Conservation (phyloP, 768 basidiomycete genomes). For the Kwoniella shandongensis region DNA sequence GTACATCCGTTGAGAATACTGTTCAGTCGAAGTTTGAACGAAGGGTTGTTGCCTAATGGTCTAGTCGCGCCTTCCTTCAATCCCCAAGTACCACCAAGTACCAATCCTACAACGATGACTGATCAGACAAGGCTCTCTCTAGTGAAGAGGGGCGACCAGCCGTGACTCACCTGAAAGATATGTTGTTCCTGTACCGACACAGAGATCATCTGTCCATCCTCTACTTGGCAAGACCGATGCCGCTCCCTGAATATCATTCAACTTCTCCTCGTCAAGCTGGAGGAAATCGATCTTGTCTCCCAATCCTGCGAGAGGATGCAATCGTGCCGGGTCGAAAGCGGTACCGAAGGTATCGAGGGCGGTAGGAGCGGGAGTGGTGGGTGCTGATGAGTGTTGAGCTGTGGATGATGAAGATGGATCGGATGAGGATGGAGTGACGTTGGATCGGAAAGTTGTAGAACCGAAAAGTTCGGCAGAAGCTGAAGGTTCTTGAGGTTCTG, state of each 20-base stretch:
- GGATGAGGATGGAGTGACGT: conserved; percentile 25
- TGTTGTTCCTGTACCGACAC: conserved; percentile 98
- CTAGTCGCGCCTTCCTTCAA: conserved; percentile 87
- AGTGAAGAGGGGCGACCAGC: not conserved
- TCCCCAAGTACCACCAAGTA: conserved; percentile 93
- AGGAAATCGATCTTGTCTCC: conserved; percentile 96
- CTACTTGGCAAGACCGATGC: conserved; percentile 87
- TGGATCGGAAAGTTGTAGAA: conserved; percentile 41
- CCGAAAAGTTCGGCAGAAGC: conserved; percentile 47
- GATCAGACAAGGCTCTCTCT: too few species aligned
- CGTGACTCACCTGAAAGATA: conserved; percentile 85
- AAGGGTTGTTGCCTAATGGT: conserved; percentile 56
- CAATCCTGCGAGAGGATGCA: conserved; percentile 90
- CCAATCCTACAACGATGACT: conserved; percentile 82
- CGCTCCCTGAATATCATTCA: conserved; percentile 82
- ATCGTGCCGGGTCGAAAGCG: conserved; percentile 83
- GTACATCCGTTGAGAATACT: conserved; percentile 95
- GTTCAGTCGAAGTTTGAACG: conserved; percentile 79
- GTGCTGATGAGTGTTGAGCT: conserved; percentile 8
- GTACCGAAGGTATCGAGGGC: conserved; percentile 79
- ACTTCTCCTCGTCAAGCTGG: conserved; percentile 93
- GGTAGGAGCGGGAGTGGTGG: conserved; percentile 58
- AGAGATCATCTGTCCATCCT: conserved; percentile 98
- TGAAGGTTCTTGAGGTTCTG: conserved; percentile 21
- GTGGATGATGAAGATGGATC: conserved; percentile 17